Conservation (phyloP, 179 eudicot species). For the Vitellaria paradoxa region DNA sequence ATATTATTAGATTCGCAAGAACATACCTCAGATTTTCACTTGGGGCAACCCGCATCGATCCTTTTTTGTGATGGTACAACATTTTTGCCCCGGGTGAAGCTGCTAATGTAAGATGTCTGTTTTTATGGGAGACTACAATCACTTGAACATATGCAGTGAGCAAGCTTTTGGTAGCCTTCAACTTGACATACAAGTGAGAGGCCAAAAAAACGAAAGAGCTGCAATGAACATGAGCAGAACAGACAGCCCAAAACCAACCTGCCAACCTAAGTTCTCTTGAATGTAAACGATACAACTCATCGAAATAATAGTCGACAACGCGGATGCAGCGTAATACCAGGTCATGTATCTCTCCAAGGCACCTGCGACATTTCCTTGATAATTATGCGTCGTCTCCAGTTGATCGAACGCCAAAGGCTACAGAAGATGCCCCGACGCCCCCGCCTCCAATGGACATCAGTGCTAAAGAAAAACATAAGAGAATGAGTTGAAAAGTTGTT, state of each 20-base stretch:
- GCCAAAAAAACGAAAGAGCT: constrained; percentile 49
- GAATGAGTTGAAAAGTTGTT: too few species aligned
- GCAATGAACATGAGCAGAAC: constrained; percentile 65
- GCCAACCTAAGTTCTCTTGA: constrained; percentile 79
- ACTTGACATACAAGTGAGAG: constrained; percentile 49
- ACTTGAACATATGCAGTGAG: constrained; percentile 55
- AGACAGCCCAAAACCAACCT: constrained; percentile 75
- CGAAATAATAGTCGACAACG: constrained; percentile 45
- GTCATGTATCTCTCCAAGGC: too few species aligned
- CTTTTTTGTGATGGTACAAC: constrained; percentile 37
- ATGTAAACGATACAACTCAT: constrained; percentile 67
- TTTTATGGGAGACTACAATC: constrained; percentile 50
- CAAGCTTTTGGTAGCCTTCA: constrained; percentile 44
- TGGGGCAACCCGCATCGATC: constrained; percentile 33
- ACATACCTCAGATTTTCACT: constrained; percentile 51
- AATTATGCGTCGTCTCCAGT: too few species aligned
- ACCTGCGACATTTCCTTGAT: too few species aligned
- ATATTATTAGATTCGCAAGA: constrained; percentile 19
- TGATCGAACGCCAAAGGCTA: too few species aligned
- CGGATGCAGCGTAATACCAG: too few species aligned
- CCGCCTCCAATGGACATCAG: too few species aligned
- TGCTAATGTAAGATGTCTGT: constrained; percentile 33
- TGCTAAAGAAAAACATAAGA: too few species aligned
- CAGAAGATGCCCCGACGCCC: too few species aligned
- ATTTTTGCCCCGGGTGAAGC: constrained; percentile 20